Base-by-base conservation (phyloP, 768 basidiomycete genomes). In the Mycena epipterygia region DNA sequence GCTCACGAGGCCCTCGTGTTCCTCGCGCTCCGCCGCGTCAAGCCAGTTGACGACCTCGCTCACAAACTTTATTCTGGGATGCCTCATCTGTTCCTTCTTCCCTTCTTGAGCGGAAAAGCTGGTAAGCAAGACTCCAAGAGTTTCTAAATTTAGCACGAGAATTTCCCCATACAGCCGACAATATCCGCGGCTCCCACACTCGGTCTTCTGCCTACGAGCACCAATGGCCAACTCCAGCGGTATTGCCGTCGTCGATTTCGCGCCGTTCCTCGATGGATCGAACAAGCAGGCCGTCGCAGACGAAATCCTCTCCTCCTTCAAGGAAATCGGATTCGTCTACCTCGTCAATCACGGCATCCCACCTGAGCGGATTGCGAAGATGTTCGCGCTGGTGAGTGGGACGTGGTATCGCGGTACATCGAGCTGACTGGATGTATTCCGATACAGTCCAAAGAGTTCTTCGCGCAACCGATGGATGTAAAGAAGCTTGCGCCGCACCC, bases 401-500 rank as follows among this genome's bases (percentile, higher is more conserved):
- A n/a, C 42, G 42, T 44, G 42, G 21, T n/a, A 5, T 21, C n/a
- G 42, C n/a, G 42, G 21, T n/a, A 5, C 5, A n/a, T 41, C 19
- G n/a, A 19, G 25, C 23, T 3, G 39, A 21, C 39, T 53, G 12
- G 0, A 27, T 16, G 35, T 30, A 29, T 41, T 23, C 11, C 56
- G 13, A 52, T 21, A 2, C 64, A 81, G 81, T 79, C 78, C 21
- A 81, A 76, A 68, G 64, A 57, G 16, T 81, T 81, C 75, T 83
- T 81, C 53, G 73, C 72, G 5, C 75, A 72, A 21, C 77, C 80
- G 1, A 48, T 73, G 56, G 79, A 81, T 27, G 71, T 67, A 5
- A 83, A 83, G 65, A 60, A 74, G 65, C 78, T 81, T 11, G 79
- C 81, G 1, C 81, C 81, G n/a, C 82, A 83, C 56, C 82, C 82